phyloP scores from a whole-genome alignment of 164 flowering plant species.

The grape (Vitis vinifera) region ASM3070453v1 NC_081821.1:12053001-12053500 shows the following conservation, averaged over 20 bases:
- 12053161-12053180: neutral
- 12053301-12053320: constrained; percentile 46
- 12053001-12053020: too few species aligned
- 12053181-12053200: neutral
- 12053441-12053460: constrained; percentile 46
- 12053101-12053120: neutral
- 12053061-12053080: neutral
- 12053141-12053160: neutral
- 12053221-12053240: too few species aligned
- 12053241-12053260: neutral
- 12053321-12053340: constrained; percentile 73
- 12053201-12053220: too few species aligned
- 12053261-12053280: neutral
- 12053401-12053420: constrained; percentile 50
- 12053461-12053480: neutral
- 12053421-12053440: constrained; percentile 73
- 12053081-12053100: neutral
- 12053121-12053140: neutral
- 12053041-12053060: too few species aligned
- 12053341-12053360: constrained; percentile 68
- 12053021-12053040: too few species aligned
- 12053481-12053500: neutral
- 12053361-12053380: constrained; percentile 69
- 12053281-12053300: neutral
- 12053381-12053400: constrained; percentile 44